Conservation (phyloP, 176 grass and related monocot species). For the Panicum miliaceum region DNA sequence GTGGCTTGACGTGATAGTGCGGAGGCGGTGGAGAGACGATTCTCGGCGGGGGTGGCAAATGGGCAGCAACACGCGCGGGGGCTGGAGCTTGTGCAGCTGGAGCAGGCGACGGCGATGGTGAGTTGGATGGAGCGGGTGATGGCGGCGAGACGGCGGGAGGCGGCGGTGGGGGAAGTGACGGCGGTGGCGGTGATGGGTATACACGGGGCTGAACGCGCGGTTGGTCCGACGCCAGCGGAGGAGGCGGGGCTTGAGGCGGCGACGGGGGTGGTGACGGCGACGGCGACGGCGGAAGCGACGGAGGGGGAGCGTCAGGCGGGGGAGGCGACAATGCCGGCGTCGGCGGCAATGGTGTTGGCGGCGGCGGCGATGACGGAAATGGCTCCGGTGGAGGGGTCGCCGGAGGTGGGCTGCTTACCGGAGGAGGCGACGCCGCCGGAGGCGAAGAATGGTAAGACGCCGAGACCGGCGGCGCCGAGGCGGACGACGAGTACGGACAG, state of each 20-base stretch:
- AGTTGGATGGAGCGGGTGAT: constrained; percentile 44
- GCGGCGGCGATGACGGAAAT: background rate
- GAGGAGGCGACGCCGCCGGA: constrained; percentile 44
- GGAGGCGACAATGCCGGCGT: constrained; percentile 51
- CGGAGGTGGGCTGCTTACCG: constrained; percentile 48
- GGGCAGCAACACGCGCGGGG: constrained; percentile 19
- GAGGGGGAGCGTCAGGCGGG: constrained; percentile 42
- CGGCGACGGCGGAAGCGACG: constrained; percentile 40
- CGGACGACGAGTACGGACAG: constrained; percentile 56
- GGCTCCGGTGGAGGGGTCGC: constrained; percentile 20
- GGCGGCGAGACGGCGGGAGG: constrained; percentile 51
- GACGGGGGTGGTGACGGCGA: constrained; percentile 33
- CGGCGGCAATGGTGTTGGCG: constrained; percentile 22
- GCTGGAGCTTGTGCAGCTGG: constrained; percentile 43
- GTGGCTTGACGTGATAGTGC: constrained; percentile 39
- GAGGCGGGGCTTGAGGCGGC: constrained; percentile 46
- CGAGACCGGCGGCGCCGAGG: constrained; percentile 55
- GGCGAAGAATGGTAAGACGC: constrained; percentile 43
- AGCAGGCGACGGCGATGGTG: constrained; percentile 42
- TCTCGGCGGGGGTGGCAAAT: constrained; percentile 44
- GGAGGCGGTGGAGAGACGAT: constrained; percentile 30
- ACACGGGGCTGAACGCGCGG: constrained; percentile 47
- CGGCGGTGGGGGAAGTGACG: constrained; percentile 49
- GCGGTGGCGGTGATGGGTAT: constrained; percentile 61
- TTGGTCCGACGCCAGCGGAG: constrained; percentile 35